Evolutionary conservation across 148 eudicot genomes (phyloP).

Genomic region (Euryodendron excelsum): DNA sequence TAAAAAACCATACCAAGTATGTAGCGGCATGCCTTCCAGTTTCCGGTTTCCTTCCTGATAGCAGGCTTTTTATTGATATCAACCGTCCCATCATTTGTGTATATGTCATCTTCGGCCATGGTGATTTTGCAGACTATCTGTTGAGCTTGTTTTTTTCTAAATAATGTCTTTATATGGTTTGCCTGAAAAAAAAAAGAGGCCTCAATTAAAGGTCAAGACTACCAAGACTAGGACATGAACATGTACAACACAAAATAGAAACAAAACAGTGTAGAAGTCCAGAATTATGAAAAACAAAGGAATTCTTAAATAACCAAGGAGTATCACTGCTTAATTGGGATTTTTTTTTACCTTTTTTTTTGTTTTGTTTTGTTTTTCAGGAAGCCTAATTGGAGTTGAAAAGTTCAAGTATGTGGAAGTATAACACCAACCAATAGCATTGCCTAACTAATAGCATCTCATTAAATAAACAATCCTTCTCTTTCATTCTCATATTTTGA

Average conservation of each 20-base stretch:
- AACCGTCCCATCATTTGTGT: constrained; percentile 11
- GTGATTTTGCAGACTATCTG: not conserved
- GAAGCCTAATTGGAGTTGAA: not conserved
- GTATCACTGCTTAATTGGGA: not conserved
- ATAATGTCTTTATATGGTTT: not conserved
- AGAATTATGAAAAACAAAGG: too few species aligned
- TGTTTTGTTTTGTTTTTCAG: too few species aligned
- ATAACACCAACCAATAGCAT: not conserved
- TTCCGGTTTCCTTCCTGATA: constrained; percentile 9
- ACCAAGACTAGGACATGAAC: too few species aligned
- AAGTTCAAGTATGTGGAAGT: not conserved
- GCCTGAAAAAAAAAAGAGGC: not conserved
- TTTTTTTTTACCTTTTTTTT: too few species aligned
- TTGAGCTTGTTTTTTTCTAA: not conserved
- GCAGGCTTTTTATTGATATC: constrained; percentile 11
- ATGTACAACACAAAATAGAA: not conserved
- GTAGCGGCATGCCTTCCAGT: constrained; percentile 16
- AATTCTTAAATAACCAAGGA: not conserved
- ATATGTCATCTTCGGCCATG: constrained; percentile 12
- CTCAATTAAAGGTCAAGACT: too few species aligned
- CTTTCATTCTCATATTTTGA: not conserved
- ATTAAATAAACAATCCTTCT: too few species aligned
- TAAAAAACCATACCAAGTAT: constrained; percentile 12
- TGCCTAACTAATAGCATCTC: too few species aligned
- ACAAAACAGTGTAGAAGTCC: not conserved